Percentiles rank a stretch among this genome's conserved stretches.
phyloP scores from a whole-genome alignment of 768 basidiomycete species.

The Lepiota subincarnata region DNA sequence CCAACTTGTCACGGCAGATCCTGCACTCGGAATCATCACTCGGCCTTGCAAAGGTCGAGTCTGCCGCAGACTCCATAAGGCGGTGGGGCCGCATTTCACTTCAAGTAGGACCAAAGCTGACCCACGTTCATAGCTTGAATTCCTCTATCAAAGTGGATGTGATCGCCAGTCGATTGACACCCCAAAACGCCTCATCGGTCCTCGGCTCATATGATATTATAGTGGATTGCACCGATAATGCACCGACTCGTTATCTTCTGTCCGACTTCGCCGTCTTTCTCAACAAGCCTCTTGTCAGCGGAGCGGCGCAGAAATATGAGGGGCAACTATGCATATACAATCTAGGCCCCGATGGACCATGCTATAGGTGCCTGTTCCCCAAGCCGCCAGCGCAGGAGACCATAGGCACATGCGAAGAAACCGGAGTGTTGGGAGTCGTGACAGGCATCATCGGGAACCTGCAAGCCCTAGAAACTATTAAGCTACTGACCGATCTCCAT shows the following conservation, averaged over 20 bases:
- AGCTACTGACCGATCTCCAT: conserved; percentile 64
- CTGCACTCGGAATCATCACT: conserved; percentile 74
- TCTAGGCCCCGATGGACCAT: conserved; percentile 66
- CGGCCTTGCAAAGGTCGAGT: conserved; percentile 78
- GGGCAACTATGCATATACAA: conserved; percentile 82
- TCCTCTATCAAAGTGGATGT: conserved; percentile 59
- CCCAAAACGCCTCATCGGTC: conserved; percentile 61
- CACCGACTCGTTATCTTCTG: conserved; percentile 87
- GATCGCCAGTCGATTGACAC: conserved; percentile 46
- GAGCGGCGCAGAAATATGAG: conserved; percentile 85
- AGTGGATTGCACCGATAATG: conserved; percentile 94
- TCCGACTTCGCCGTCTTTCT: conserved; percentile 80
- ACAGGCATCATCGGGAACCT: conserved; percentile 87
- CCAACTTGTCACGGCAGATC: conserved; percentile 93
- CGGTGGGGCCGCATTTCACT: conserved; percentile 36
- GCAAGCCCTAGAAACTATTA: conserved; percentile 87
- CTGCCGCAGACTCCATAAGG: conserved; percentile 67
- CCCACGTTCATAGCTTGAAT: conserved; percentile 62
- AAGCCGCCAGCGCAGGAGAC: conserved; percentile 62
- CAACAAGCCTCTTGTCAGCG: conserved; percentile 82
- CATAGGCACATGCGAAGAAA: conserved; percentile 79
- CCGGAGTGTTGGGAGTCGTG: conserved; percentile 84
- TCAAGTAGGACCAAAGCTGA: neutral
- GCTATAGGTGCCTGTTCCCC: conserved; percentile 93
- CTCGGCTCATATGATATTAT: conserved; percentile 68